Evolutionary conservation across 2,329 filamentous ascomycete species (phyloP).

Genomic region (Fragosphaeria purpurea): DNA sequence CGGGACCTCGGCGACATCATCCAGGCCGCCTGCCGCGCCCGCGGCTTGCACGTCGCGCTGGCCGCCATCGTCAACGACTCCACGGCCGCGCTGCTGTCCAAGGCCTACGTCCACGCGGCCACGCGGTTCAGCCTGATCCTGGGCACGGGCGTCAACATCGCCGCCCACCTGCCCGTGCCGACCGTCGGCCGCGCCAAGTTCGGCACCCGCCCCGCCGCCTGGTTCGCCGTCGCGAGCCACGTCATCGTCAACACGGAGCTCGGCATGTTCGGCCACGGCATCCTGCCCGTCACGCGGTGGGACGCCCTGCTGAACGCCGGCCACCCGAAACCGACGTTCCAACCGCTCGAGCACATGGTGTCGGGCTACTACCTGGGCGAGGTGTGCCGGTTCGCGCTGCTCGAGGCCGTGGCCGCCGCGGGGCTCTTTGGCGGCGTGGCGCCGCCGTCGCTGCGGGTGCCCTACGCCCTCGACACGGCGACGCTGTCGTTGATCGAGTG

Average conservation of each 20-base stretch:
- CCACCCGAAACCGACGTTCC: constrained; percentile 48
- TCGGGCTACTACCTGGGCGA: constrained; percentile 60
- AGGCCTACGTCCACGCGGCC: constrained; percentile 47
- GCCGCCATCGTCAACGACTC: constrained; percentile 58
- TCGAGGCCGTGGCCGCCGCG: constrained; percentile 47
- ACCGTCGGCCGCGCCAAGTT: constrained; percentile 47
- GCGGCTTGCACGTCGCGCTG: constrained; percentile 44
- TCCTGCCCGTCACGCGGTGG: constrained; percentile 53
- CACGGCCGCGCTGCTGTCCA: constrained; percentile 54
- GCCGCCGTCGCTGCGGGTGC: constrained; percentile 39
- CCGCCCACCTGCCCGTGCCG: constrained; percentile 51
- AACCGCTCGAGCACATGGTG: constrained; percentile 52
- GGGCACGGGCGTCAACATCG: constrained; percentile 58
- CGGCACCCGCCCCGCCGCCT: constrained; percentile 41
- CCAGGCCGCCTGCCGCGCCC: constrained; percentile 39
- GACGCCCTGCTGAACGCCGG: constrained; percentile 41
- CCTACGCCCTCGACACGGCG: constrained; percentile 52
- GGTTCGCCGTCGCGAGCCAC: constrained; percentile 49
- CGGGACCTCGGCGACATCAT: constrained; percentile 52
- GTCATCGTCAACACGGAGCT: constrained; percentile 60
- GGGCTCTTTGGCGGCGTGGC: constrained; percentile 47
- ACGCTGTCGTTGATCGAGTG: constrained; percentile 45
- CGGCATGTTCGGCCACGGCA: constrained; percentile 53
- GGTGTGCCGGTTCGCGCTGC: constrained; percentile 45
- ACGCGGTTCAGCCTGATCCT: constrained; percentile 56